Evolutionary conservation across 2,329 filamentous ascomycete genomes (phyloP).

Genomic region (Ceratocystis alfenasii): DNA sequence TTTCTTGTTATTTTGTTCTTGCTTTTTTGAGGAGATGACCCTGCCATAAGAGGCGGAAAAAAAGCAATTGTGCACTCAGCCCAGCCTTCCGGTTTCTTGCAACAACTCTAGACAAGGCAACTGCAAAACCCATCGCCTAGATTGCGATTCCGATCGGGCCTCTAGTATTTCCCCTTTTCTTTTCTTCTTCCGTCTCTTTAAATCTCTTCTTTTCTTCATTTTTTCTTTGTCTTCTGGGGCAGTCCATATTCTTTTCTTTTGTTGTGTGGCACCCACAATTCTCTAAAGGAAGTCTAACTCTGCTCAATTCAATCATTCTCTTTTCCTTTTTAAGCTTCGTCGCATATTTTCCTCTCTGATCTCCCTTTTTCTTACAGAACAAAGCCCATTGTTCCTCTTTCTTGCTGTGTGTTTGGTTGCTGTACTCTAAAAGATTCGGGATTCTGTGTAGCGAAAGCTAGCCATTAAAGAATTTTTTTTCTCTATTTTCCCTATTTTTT

Average conservation of each 20-base stretch:
- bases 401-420: background rate
- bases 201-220: background rate
- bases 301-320: background rate
- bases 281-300: background rate
- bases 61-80: background rate
- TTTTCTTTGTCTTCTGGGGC: background rate
- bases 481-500: too few relatives aligned
- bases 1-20: background rate
- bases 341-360: background rate
- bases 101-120: slow-evolving; percentile 1
- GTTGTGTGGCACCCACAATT: background rate
- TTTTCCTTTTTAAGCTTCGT: slow-evolving; percentile 1
- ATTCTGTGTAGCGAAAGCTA: too few relatives aligned
- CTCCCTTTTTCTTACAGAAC: slow-evolving; percentile 10
- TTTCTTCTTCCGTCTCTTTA: background rate
- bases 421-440: background rate
- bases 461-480: background rate
- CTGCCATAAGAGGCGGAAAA: background rate
- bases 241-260: background rate
- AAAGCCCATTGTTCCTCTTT: slow-evolving; percentile 19
- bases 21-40: background rate
- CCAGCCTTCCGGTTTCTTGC: slow-evolving; percentile 9
- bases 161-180: background rate
- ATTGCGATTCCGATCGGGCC: background rate
- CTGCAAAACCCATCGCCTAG: background rate